Percentiles rank a stretch among this genome's conserved stretches.
phyloP scores from a whole-genome alignment of 2,329 filamentous ascomycete species.

The Neopestalotiopsis rosae region DNA sequence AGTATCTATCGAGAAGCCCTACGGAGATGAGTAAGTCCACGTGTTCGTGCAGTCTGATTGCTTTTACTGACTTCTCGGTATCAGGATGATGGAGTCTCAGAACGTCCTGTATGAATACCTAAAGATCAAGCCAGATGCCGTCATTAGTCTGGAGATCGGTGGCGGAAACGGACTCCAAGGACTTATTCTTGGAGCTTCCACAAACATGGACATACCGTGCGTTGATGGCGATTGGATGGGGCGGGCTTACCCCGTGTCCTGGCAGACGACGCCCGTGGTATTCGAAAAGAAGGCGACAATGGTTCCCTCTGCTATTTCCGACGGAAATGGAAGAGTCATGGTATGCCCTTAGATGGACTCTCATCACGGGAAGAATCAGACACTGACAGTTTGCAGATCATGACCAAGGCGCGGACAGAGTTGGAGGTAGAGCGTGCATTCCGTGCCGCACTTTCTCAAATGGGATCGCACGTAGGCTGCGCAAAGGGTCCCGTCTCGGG shows the following conservation, averaged over 20 bases:
- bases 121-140: slow-evolving; percentile 50
- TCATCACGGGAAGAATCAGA: neutral
- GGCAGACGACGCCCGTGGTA: slow-evolving; percentile 53
- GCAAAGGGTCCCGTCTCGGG: slow-evolving; percentile 52
- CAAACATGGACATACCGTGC: slow-evolving; percentile 52
- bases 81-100: slow-evolving; percentile 47
- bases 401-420: slow-evolving; percentile 51
- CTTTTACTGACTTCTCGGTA: neutral
- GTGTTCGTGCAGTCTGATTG: neutral
- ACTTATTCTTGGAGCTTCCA: slow-evolving; percentile 56
- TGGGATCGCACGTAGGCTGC: slow-evolving; percentile 55
- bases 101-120: slow-evolving; percentile 56
- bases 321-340: slow-evolving; percentile 49
- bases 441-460: slow-evolving; percentile 51
- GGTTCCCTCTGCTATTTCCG: slow-evolving; percentile 17
- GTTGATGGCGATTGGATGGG: slow-evolving; percentile 61
- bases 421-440: slow-evolving; percentile 50
- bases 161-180: slow-evolving; percentile 65
- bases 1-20: slow-evolving; percentile 61
- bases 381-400: slow-evolving; percentile 26
- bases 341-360: slow-evolving; percentile 20
- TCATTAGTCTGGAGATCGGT: slow-evolving; percentile 68
- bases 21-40: slow-evolving; percentile 49
- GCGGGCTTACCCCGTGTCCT: slow-evolving; percentile 53
- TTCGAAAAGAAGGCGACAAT: slow-evolving; percentile 21